These are phyloP conservation scores for Zasmidium citrigriseum DNA, from an alignment of 2,329 filamentous ascomycete genomes.

Conservation along the genomic window DNA sequence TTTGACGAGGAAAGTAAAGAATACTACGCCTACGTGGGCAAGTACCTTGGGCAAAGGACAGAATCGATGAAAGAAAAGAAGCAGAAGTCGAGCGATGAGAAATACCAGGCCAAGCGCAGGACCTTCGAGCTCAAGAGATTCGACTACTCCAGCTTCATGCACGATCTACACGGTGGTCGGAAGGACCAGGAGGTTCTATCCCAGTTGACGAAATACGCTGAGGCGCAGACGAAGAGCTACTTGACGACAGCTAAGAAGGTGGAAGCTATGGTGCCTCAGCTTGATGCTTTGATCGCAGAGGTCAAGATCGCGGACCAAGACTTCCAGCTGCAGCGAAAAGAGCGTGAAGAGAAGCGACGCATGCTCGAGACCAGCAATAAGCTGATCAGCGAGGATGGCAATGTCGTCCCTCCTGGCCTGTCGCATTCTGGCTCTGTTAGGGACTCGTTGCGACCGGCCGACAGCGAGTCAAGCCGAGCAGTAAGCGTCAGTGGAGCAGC, in stretches of 20 bases:
- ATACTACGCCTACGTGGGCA: slow-evolving; percentile 92
- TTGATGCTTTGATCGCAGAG: slow-evolving; percentile 84
- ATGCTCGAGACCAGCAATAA: slow-evolving; percentile 85
- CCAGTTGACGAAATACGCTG: slow-evolving; percentile 90
- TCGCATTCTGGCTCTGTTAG: slow-evolving; percentile 29
- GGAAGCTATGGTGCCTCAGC: slow-evolving; percentile 80
- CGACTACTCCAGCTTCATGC: slow-evolving; percentile 98
- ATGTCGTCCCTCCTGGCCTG: slow-evolving; percentile 28
- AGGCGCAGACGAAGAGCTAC: slow-evolving; percentile 83
- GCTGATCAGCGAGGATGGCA: slow-evolving; percentile 33
- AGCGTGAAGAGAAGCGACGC: slow-evolving; percentile 90
- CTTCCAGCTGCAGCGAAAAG: slow-evolving; percentile 91
- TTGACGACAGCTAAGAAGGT: slow-evolving; percentile 82
- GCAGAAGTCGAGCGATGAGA: slow-evolving; percentile 88
- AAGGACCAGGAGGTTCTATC: slow-evolving; percentile 97
- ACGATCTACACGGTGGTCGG: slow-evolving; percentile 96
- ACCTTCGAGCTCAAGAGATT: slow-evolving; percentile 98
- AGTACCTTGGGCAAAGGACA: slow-evolving; percentile 93
- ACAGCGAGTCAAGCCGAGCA: slow-evolving; percentile 24
- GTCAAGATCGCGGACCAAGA: slow-evolving; percentile 95
- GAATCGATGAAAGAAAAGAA: slow-evolving; percentile 98
- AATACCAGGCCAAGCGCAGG: slow-evolving; percentile 89
- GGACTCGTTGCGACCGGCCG: slow-evolving; percentile 26
- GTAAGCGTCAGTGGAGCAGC: slow-evolving; percentile 23
- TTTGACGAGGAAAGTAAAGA: slow-evolving; percentile 99